A percentile compares a stretch with the other conserved stretches of the same genome.
Conservation (phyloP, 768 basidiomycete genomes). For the Boletus rubroflammeus region DNA sequence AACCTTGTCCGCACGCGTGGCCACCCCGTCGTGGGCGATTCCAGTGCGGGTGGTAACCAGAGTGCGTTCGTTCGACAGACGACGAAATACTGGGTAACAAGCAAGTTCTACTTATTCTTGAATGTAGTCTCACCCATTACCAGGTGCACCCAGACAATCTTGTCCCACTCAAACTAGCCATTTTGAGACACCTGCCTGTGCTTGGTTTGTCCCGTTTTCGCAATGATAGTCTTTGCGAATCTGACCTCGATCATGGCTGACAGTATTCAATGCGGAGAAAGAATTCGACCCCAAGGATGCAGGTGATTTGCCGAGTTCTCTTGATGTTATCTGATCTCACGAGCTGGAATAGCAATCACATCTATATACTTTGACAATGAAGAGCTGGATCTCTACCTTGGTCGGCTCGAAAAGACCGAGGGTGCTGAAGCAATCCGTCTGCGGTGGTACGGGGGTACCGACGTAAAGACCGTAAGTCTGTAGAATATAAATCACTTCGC, state of each 20-base stretch:
- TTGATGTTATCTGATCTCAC: background rate
- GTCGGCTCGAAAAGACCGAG: slow-evolving; percentile 96
- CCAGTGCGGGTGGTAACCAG: slow-evolving; percentile 91
- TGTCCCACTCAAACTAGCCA: slow-evolving; percentile 88
- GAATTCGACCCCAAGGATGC: slow-evolving; percentile 85
- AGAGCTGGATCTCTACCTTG: slow-evolving; percentile 92
- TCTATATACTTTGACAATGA: slow-evolving; percentile 98
- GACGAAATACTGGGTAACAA: slow-evolving; percentile 93
- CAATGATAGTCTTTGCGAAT: background rate
- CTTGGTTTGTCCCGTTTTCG: slow-evolving; percentile 56
- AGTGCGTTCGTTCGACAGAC: slow-evolving; percentile 98
- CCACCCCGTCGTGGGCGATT: slow-evolving; percentile 90
- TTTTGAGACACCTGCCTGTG: slow-evolving; percentile 89
- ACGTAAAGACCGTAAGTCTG: slow-evolving; percentile 65
- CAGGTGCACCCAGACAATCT: slow-evolving; percentile 91
- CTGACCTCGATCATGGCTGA: slow-evolving; percentile 6
- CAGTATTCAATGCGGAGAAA: slow-evolving; percentile 93
- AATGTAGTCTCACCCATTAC: slow-evolving; percentile 1
- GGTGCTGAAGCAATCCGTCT: slow-evolving; percentile 96
- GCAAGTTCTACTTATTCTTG: slow-evolving; percentile 3
- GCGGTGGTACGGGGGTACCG: slow-evolving; percentile 93
- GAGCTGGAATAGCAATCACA: slow-evolving; percentile 66
- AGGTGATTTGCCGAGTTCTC: slow-evolving; percentile 38
- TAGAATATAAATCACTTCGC: background rate
- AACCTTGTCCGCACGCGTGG: slow-evolving; percentile 94